Conservation (phyloP, 371 early-diverging fungal species). For the Mortierella sp. region DNA sequence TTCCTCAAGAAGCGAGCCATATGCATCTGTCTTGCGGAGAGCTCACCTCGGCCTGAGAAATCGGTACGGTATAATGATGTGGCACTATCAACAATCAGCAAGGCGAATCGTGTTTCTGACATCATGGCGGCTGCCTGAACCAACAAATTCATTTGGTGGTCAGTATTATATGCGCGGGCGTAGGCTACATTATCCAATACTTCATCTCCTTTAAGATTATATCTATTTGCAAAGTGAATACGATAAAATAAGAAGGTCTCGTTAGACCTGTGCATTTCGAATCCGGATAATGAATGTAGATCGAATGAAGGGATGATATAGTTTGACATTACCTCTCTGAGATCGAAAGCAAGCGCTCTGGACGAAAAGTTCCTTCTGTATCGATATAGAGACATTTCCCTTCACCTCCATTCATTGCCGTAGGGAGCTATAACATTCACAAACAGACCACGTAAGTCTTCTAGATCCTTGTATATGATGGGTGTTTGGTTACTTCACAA, state of each 20-base stretch:
- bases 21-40: slow-evolving; percentile 98
- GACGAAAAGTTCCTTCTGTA: slow-evolving; percentile 99
- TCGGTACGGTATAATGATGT: slow-evolving; percentile 99
- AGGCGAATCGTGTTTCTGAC: slow-evolving; percentile 90
- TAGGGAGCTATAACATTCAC: slow-evolving; percentile 74
- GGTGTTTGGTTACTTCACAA: too few relatives aligned
- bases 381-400: slow-evolving; percentile 99
- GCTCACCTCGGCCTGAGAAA: slow-evolving; percentile 98
- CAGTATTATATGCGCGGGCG: slow-evolving; percentile 98
- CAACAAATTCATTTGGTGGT: slow-evolving; percentile 95
- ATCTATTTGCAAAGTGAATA: slow-evolving; percentile 56
- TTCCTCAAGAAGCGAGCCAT: slow-evolving; percentile 94
- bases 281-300: background rate
- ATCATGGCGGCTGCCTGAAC: slow-evolving; percentile 97
- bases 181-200: slow-evolving; percentile 97
- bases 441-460: slow-evolving; percentile 4
- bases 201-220: slow-evolving; percentile 88
- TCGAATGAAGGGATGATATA: background rate
- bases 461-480: background rate
- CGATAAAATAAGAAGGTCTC: background rate
- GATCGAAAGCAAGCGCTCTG: slow-evolving; percentile 91
- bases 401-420: slow-evolving; percentile 92
- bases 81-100: slow-evolving; percentile 97
- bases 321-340: slow-evolving; percentile 80
- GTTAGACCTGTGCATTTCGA: background rate